Base-by-base conservation (phyloP, 257 asterid species). In the Gynochthodes officinalis region DNA sequence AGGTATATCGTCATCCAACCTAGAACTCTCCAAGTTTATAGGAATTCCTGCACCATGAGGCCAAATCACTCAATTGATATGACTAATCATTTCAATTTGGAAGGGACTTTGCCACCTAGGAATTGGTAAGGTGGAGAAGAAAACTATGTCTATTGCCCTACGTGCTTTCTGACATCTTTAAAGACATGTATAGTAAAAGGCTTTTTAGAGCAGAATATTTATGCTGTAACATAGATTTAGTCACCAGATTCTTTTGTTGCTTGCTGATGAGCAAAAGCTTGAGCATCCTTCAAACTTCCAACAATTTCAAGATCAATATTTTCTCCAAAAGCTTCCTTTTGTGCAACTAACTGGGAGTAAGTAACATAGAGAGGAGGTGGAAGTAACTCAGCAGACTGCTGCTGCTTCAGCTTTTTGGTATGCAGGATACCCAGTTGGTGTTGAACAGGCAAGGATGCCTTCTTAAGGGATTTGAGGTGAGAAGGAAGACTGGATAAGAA, bases 231-330 rank as follows among this genome's bases (percentile, higher is more conserved):
- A 68, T 21, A 28, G 35, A 55, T 25, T 27, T 43, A 33, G 28
- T 55, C 61, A 95, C 97, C 96, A 79, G 86, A 71, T 81, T 89
- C 93, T 84, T 90, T 90, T 77, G 76, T 86, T 70, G 98, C 97
- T 77, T 81, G 85, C 87, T 95, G 98, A 42, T 91, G 92, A 72
- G 93, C 92, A 81, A 84, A 88, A 4, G 87, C 85, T 70, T 88
- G 97, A 68, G 99, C 99, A 37, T 92, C 99, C 89, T 90, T 92
- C 70, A 95, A 71, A 76, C 93, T 95, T 80, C 99, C 99, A 25
- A 87, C 69, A 72, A 92, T 79, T 77, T 95, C 99, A 79, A 95
- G 86, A 72, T 92, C 99, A 62, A 95, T 86, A 69, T 80, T 84
- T 82, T 95, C 99, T 58, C 89, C 95, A 73, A 92, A 92, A 37